Evolutionary conservation across 495 filamentous ascomycete species (phyloP).

Genomic region (Penicillium riverlandense): DNA sequence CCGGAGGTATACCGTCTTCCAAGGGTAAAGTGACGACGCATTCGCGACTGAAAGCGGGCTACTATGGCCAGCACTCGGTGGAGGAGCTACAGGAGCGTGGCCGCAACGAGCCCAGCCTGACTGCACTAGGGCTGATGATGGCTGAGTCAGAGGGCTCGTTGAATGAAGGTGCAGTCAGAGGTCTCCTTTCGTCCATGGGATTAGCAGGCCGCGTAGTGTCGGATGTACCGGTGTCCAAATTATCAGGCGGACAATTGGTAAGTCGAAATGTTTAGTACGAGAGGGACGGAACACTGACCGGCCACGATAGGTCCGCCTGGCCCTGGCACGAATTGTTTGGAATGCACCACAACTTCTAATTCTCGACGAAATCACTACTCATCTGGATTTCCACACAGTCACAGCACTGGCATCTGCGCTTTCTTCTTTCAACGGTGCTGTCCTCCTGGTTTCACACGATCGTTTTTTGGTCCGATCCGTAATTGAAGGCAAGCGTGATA

Average conservation of each 20-base stretch:
- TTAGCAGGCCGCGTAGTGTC: slow-evolving; percentile 58
- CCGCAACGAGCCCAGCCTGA: slow-evolving; percentile 39
- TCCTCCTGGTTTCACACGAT: slow-evolving; percentile 70
- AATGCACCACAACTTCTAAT: slow-evolving; percentile 63
- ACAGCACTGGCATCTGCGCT: slow-evolving; percentile 59
- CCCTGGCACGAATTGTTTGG: slow-evolving; percentile 62
- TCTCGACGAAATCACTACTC: slow-evolving; percentile 81
- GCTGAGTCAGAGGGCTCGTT: slow-evolving; percentile 38
- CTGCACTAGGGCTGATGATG: slow-evolving; percentile 54
- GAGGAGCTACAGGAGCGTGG: slow-evolving; percentile 52
- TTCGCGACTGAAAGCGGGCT: slow-evolving; percentile 57
- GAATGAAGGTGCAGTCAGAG: slow-evolving; percentile 55
- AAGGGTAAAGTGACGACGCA: slow-evolving; percentile 54
- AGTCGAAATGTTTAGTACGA: slow-evolving; percentile 1
- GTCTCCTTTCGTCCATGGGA: slow-evolving; percentile 55
- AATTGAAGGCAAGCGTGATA: slow-evolving; percentile 53
- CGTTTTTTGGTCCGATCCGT: slow-evolving; percentile 64
- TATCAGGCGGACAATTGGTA: slow-evolving; percentile 69
- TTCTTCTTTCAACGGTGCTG: slow-evolving; percentile 58
- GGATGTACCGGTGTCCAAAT: slow-evolving; percentile 58
- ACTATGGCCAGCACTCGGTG: slow-evolving; percentile 73
- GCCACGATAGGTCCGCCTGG: slow-evolving; percentile 51
- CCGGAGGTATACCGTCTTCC: slow-evolving; percentile 29
- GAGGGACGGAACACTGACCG: too few relatives aligned
- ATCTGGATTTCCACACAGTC: slow-evolving; percentile 73